phyloP scores from a whole-genome alignment of 805 yeast genomes.

The Alloascoidea hylecoeti region DNA sequence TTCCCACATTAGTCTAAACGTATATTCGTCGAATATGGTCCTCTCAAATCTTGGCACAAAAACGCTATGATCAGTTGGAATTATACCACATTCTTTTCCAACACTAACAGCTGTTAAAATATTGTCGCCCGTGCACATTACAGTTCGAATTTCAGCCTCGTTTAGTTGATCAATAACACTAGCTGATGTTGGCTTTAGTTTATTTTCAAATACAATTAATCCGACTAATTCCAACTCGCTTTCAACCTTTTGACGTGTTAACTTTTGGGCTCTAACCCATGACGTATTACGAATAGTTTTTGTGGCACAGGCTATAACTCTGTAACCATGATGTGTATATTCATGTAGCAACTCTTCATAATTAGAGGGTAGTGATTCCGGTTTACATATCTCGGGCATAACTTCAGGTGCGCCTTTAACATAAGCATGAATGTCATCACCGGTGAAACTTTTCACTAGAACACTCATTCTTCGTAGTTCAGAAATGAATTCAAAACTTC shows the following conservation, averaged over 20 bases:
- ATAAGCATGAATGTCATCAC: constrained; percentile 31
- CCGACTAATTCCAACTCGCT: constrained; percentile 63
- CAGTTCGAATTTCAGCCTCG: constrained; percentile 62
- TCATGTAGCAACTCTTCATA: constrained; percentile 62
- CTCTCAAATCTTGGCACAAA: constrained; percentile 37
- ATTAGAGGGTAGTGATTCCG: constrained; percentile 57
- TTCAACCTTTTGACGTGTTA: constrained; percentile 57
- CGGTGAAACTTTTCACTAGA: constrained; percentile 33
- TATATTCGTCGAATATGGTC: constrained; percentile 2
- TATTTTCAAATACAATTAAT: constrained; percentile 85
- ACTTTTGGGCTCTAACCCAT: constrained; percentile 33
- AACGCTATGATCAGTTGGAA: constrained; percentile 29
- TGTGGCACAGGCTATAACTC: constrained; percentile 91
- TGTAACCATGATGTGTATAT: constrained; percentile 86
- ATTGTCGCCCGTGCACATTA: constrained; percentile 98
- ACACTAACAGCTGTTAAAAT: constrained; percentile 90
- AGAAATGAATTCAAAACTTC: constrained; percentile 72
- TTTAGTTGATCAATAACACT: constrained; percentile 43
- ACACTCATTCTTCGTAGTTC: constrained; percentile 86
- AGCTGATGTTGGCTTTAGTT: constrained; percentile 58
- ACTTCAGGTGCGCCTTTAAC: constrained; percentile 98
- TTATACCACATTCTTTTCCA: constrained; percentile 67
- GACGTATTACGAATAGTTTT: constrained; percentile 30
- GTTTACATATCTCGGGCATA: constrained; percentile 62
- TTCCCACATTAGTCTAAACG: constrained; percentile 18